Evolutionary conservation across 164 flowering plant genomes (phyloP).

Genomic region (Brasenia schreberi): DNA sequence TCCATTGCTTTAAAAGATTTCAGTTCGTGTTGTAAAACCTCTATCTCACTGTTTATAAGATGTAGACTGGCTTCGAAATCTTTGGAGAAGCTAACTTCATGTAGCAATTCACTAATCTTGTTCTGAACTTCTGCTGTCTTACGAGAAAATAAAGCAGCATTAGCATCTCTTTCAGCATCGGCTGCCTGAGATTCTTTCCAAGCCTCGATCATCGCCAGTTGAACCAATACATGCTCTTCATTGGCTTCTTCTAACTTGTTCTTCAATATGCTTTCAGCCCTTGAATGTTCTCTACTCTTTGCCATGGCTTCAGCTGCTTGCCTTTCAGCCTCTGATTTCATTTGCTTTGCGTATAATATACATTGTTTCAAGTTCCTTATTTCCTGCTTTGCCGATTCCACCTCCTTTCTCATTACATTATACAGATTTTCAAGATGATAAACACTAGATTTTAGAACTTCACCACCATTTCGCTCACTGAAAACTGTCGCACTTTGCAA

Average conservation of each 20-base stretch:
- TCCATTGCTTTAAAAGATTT: slow-evolving; percentile 26
- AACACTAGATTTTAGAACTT: neutral
- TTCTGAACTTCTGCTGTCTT: slow-evolving; percentile 26
- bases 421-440: slow-evolving; percentile 6
- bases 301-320: slow-evolving; percentile 22
- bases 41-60: slow-evolving; percentile 25
- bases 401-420: slow-evolving; percentile 40
- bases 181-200: slow-evolving; percentile 38
- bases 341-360: slow-evolving; percentile 39
- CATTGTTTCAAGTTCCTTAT: slow-evolving; percentile 56
- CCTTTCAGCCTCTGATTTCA: slow-evolving; percentile 39
- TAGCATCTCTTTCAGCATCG: slow-evolving; percentile 39
- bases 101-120: slow-evolving; percentile 23
- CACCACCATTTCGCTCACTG: slow-evolving; percentile 11
- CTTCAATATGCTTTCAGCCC: slow-evolving; percentile 28
- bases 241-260: slow-evolving; percentile 55
- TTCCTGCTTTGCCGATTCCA: slow-evolving; percentile 53
- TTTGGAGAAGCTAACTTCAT: slow-evolving; percentile 32
- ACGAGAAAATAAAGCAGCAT: slow-evolving; percentile 23
- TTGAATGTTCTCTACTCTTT: slow-evolving; percentile 18
- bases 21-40: slow-evolving; percentile 37
- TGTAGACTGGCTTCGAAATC: slow-evolving; percentile 40
- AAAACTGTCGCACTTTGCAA: slow-evolving; percentile 16
- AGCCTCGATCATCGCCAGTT: slow-evolving; percentile 80
- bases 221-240: slow-evolving; percentile 82